These are phyloP conservation scores for Bruguiera gymnorhiza DNA, from an alignment of 345 rosid genomes.

Conservation along the genomic window DNA sequence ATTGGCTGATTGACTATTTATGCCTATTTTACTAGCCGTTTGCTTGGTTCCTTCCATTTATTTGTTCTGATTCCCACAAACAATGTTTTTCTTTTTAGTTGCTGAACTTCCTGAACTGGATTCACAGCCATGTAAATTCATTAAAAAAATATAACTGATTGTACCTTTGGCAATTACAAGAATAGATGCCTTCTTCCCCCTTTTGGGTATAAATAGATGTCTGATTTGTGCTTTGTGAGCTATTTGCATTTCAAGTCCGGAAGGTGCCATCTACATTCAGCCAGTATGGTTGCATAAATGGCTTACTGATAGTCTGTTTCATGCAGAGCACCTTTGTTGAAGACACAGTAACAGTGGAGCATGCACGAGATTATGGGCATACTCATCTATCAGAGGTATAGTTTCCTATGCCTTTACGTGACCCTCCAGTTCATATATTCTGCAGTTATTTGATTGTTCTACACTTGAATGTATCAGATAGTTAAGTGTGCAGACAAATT, in stretches of 20 bases:
- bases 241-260: no score
- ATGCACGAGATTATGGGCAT: slow-evolving; percentile 92
- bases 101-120: no score
- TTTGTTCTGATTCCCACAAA: no score
- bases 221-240: no score
- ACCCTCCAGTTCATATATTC: slow-evolving; percentile 6
- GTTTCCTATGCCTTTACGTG: neutral
- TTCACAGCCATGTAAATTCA: no score
- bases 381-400: slow-evolving; percentile 78
- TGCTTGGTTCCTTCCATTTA: no score
- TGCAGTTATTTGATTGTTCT: slow-evolving; percentile 9
- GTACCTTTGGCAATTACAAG: no score
- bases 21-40: neutral
- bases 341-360: slow-evolving; percentile 61
- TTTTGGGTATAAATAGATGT: no score
- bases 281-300: neutral
- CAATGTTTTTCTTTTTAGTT: no score
- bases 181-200: no score
- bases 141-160: no score
- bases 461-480: slow-evolving; percentile 45
- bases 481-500: slow-evolving; percentile 61
- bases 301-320: neutral
- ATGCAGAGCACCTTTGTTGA: slow-evolving; percentile 80
- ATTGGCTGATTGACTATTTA: neutral
- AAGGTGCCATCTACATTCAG: neutral